phyloP scores from a whole-genome alignment of 352 stramenopile genomes.

The Aphanomyces astaci region DNA sequence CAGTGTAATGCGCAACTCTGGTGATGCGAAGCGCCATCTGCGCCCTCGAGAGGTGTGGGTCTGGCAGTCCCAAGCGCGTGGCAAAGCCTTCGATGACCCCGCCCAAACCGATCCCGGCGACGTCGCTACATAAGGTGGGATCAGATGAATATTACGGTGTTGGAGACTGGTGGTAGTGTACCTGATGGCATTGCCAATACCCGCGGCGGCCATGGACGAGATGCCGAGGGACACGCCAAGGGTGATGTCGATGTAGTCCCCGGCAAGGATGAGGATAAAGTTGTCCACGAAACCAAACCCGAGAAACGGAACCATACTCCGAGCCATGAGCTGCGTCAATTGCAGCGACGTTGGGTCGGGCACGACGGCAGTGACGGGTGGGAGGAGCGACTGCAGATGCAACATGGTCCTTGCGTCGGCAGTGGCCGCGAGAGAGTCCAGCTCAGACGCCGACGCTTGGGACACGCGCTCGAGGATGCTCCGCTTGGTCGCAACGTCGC shows the following conservation, averaged over 20 bases:
- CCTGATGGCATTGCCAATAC: constrained; percentile 76
- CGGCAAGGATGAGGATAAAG: constrained; percentile 88
- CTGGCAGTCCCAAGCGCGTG: constrained; percentile 49
- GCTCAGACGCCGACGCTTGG: not conserved
- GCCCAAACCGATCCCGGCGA: constrained; percentile 35
- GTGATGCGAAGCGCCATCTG: constrained; percentile 66
- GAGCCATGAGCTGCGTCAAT: constrained; percentile 11
- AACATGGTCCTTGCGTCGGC: not conserved
- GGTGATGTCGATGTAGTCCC: constrained; percentile 81
- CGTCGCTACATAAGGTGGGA: not conserved
- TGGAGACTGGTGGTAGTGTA: constrained; percentile 44
- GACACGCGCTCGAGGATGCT: constrained; percentile 2
- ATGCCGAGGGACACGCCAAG: constrained; percentile 77
- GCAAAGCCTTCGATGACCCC: constrained; percentile 79
- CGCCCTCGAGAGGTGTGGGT: constrained; percentile 43
- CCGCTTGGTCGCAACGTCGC: not conserved
- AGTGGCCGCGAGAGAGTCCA: not conserved
- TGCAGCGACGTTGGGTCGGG: not conserved
- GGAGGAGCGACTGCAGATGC: not conserved
- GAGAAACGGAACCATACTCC: constrained; percentile 88
- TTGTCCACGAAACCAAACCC: constrained; percentile 98
- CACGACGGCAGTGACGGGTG: not conserved
- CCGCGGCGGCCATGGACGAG: constrained; percentile 79
- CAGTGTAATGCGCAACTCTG: constrained; percentile 55
- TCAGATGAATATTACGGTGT: constrained; percentile 26